Conservation (phyloP, 139 green algal species). For the Zygnema cylindricum region DNA sequence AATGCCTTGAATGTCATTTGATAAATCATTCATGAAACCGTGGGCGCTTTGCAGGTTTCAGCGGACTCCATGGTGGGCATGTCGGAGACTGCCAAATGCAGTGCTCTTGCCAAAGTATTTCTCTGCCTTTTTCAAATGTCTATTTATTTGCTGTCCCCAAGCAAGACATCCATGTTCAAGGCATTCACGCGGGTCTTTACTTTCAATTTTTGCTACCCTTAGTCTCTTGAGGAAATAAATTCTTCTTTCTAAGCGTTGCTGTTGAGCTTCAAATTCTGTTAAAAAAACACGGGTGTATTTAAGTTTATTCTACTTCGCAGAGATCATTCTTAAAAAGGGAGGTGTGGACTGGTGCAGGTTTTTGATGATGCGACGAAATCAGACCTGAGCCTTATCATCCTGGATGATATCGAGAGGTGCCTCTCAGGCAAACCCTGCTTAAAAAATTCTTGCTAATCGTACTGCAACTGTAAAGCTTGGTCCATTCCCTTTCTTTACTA, state of each 20-base stretch:
- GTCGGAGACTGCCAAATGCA: constrained; percentile 80
- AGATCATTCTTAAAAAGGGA: too few species aligned
- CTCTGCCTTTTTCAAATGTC: background rate
- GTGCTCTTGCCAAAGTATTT: constrained; percentile 69
- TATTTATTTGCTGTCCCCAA: too few species aligned
- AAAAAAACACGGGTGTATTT: too few species aligned
- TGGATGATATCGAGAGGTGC: constrained; percentile 95
- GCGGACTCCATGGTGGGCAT: constrained; percentile 89
- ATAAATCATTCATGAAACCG: too few species aligned
- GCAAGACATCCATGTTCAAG: too few species aligned
- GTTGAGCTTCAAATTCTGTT: too few species aligned
- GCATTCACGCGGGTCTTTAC: too few species aligned
- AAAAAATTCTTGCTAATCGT: background rate
- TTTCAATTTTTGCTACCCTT: too few species aligned
- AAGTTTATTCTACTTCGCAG: too few species aligned
- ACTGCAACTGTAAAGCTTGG: background rate
- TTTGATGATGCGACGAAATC: constrained; percentile 95
- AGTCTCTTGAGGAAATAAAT: too few species aligned
- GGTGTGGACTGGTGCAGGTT: constrained; percentile 71
- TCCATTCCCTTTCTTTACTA: background rate
- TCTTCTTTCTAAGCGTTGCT: too few species aligned
- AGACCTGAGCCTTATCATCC: constrained; percentile 85
- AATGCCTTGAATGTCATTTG: too few species aligned
- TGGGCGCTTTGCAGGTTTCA: constrained; percentile 80
- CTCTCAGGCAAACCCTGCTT: background rate